Percentiles rank a stretch among this genome's conserved stretches.
Conservation (phyloP, 2,329 filamentous ascomycete genomes). For the Arthrobotrys iridis region DNA sequence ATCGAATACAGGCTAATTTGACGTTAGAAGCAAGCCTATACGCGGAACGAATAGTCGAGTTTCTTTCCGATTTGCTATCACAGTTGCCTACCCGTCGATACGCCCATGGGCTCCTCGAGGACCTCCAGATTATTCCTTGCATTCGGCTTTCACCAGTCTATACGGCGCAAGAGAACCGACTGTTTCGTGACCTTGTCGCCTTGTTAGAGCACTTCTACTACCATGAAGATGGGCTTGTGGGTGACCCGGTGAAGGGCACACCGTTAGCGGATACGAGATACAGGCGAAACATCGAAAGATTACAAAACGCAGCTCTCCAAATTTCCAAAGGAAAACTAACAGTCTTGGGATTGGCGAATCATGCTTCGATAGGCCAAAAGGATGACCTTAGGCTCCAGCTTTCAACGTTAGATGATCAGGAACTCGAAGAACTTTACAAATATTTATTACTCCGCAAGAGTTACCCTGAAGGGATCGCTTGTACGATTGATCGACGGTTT, state of each 20-base stretch:
- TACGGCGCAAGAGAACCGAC: slow-evolving; percentile 75
- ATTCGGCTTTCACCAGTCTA: slow-evolving; percentile 82
- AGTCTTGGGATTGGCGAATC: slow-evolving; percentile 91
- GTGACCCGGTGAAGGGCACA: slow-evolving; percentile 61
- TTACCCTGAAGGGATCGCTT: slow-evolving; percentile 77
- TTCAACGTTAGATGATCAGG: slow-evolving; percentile 75
- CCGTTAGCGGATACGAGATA: slow-evolving; percentile 82
- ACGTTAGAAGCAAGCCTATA: slow-evolving; percentile 75
- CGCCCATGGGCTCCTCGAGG: slow-evolving; percentile 85
- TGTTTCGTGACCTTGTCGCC: slow-evolving; percentile 81
- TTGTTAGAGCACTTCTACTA: slow-evolving; percentile 87
- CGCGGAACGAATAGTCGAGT: slow-evolving; percentile 91
- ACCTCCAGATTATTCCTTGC: slow-evolving; percentile 82
- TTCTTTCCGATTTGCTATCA: slow-evolving; percentile 88
- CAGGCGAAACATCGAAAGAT: slow-evolving; percentile 71
- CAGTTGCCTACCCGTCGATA: slow-evolving; percentile 94
- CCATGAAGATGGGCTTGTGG: slow-evolving; percentile 65
- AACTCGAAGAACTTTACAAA: slow-evolving; percentile 75
- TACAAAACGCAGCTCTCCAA: slow-evolving; percentile 68
- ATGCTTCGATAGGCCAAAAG: slow-evolving; percentile 83
- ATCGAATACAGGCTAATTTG: slow-evolving; percentile 61
- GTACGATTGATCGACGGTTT: slow-evolving; percentile 73
- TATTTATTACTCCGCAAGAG: slow-evolving; percentile 79
- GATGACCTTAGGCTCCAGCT: slow-evolving; percentile 81
- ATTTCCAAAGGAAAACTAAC: slow-evolving; percentile 66